Evolutionary conservation across 352 stramenopile genomes (phyloP).

Genomic region (Globisporangium takayamanum): DNA sequence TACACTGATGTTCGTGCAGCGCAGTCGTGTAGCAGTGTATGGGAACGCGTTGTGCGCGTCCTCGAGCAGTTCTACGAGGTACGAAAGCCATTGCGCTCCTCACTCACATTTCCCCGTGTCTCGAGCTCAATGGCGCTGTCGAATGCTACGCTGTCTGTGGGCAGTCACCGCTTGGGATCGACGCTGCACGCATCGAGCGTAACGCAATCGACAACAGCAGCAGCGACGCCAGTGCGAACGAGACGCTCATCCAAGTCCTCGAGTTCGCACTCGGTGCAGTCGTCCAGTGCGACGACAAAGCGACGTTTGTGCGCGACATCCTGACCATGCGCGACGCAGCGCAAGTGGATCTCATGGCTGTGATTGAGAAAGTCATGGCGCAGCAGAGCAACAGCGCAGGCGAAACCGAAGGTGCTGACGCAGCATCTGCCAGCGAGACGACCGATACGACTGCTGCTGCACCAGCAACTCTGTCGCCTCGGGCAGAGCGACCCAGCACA

Average conservation of each 20-base stretch:
- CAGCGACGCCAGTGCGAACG: neutral
- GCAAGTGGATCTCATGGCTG: slow-evolving; percentile 54
- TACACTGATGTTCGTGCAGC: slow-evolving; percentile 13
- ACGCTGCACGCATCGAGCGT: slow-evolving; percentile 8
- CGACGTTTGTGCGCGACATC: slow-evolving; percentile 58
- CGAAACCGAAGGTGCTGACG: neutral
- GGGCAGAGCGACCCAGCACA: neutral
- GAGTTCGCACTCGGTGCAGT: slow-evolving; percentile 43
- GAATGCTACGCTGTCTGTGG: neutral
- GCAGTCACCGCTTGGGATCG: slow-evolving; percentile 20
- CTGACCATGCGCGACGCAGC: slow-evolving; percentile 49
- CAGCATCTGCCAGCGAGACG: neutral
- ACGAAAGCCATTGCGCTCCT: neutral
- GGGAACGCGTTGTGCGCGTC: slow-evolving; percentile 14
- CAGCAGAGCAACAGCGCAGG: slow-evolving; percentile 8
- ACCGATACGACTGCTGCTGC: neutral
- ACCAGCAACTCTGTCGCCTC: neutral
- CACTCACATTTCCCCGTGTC: neutral
- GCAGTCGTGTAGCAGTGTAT: slow-evolving; percentile 8
- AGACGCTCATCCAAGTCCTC: slow-evolving; percentile 17
- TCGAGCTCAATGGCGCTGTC: neutral
- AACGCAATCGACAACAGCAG: neutral
- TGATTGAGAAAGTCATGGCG: slow-evolving; percentile 55
- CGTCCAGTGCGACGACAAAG: slow-evolving; percentile 52
- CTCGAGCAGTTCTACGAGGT: slow-evolving; percentile 61